These are phyloP conservation scores for Xylaria polymorpha DNA, from an alignment of 2,329 filamentous ascomycete genomes.

Conservation along the genomic window DNA sequence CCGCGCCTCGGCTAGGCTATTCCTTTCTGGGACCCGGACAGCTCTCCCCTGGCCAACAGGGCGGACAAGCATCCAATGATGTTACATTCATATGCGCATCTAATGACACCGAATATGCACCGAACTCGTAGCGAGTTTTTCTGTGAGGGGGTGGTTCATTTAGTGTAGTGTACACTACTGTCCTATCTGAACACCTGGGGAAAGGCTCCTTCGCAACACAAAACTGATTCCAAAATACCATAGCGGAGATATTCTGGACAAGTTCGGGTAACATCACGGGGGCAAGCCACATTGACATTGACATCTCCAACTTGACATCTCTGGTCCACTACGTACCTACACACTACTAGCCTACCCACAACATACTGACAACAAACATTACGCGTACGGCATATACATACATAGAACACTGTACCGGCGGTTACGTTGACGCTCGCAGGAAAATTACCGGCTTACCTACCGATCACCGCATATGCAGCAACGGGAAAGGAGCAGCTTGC, in stretches of 20 bases:
- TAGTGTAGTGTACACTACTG: too few species aligned
- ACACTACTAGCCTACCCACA: background rate
- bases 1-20: conserved; percentile 26
- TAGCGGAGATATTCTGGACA: conserved; percentile 12
- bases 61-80: conserved; percentile 23
- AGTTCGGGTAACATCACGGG: conserved; percentile 21
- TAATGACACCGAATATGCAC: conserved; percentile 36
- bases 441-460: conserved; percentile 20
- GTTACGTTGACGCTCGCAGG: conserved; percentile 7
- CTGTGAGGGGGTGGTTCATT: conserved; percentile 21
- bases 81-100: conserved; percentile 25
- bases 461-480: conserved; percentile 29
- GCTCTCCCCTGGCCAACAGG: conserved; percentile 20
- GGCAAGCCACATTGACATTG: background rate
- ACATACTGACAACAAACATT: background rate
- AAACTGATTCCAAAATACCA: conserved; percentile 9
- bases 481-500: conserved; percentile 21
- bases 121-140: conserved; percentile 31
- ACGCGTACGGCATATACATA: conserved; percentile 12
- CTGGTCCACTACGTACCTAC: conserved; percentile 1
- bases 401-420: conserved; percentile 6
- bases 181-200: conserved; percentile 12
- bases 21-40: conserved; percentile 8
- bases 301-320: background rate
- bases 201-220: conserved; percentile 15